phyloP scores from a whole-genome alignment of 257 asterid genomes.

The Sherardia arvensis region DNA sequence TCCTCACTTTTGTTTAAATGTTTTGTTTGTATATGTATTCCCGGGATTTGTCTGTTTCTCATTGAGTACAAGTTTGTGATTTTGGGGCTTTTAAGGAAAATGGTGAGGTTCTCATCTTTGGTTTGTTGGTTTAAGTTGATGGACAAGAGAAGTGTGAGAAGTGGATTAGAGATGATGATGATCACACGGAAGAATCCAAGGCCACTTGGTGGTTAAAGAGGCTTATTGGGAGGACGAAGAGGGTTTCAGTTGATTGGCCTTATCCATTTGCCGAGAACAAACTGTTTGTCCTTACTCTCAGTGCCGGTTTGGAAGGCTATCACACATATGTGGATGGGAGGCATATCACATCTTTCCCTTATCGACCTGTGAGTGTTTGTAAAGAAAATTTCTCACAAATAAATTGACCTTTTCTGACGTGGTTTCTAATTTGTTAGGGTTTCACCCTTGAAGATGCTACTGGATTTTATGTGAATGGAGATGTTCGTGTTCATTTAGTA shows the following conservation, averaged over 20 bases:
- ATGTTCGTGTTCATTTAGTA: conserved; percentile 57
- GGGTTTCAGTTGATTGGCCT: conserved; percentile 86
- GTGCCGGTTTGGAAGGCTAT: conserved; percentile 91
- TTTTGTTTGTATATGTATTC: background rate
- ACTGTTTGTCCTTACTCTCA: conserved; percentile 80
- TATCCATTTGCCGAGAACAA: conserved; percentile 80
- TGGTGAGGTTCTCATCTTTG: conserved; percentile 14
- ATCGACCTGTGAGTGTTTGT: conserved; percentile 64
- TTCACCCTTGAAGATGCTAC: conserved; percentile 93
- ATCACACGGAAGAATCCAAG: conserved; percentile 67
- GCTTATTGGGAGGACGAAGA: conserved; percentile 79
- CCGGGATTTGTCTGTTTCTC: background rate
- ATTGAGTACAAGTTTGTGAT: conserved; percentile 1
- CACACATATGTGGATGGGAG: conserved; percentile 82
- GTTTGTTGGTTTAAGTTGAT: conserved; percentile 49
- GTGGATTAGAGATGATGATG: conserved; percentile 84
- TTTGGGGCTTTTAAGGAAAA: conserved; percentile 9
- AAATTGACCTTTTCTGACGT: conserved; percentile 5
- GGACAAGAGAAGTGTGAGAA: conserved; percentile 92
- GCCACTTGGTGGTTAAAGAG: conserved; percentile 88
- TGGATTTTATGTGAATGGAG: conserved; percentile 66
- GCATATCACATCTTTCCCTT: conserved; percentile 77
- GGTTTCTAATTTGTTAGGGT: conserved; percentile 42
- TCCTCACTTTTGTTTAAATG: background rate
- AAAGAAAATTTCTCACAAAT: background rate